Percentiles rank a stretch among this genome's conserved stretches.
Evolutionary conservation across 169 alveolate genomes (phyloP).

Genomic region (Eimeria praecox): DNA sequence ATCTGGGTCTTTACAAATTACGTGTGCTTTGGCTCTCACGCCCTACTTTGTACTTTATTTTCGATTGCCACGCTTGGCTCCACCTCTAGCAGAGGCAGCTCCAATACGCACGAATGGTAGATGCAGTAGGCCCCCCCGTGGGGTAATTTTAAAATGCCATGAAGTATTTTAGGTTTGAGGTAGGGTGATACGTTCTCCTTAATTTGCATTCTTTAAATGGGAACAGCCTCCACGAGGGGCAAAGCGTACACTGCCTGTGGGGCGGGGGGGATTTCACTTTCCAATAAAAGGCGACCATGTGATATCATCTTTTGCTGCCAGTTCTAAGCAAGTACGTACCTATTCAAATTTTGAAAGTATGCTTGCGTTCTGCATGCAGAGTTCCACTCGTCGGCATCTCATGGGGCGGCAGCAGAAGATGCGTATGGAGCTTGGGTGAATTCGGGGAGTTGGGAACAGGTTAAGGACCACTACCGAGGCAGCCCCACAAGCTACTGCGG

Average conservation of each 20-base stretch:
- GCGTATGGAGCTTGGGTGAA: neutral
- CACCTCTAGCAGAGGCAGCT: neutral
- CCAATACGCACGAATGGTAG: neutral
- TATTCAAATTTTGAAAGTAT: neutral
- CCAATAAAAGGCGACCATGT: neutral
- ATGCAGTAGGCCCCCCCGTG: neutral
- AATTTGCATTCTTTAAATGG: neutral
- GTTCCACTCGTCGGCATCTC: conserved; percentile 37
- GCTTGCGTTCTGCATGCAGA: conserved; percentile 4
- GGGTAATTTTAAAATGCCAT: neutral
- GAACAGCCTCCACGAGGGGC: neutral
- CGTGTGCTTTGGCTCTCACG: neutral
- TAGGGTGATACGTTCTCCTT: neutral
- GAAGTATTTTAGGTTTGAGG: neutral
- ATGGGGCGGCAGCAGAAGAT: conserved; percentile 46
- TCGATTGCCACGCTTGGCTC: neutral
- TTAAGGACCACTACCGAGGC: neutral
- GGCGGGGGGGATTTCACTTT: neutral
- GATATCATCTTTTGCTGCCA: neutral
- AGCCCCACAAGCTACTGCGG: neutral
- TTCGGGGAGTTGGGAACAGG: neutral
- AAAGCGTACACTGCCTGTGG: neutral
- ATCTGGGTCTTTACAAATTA: neutral
- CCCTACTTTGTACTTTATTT: neutral
- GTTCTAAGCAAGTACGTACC: neutral